Evolutionary conservation across 2,329 filamentous ascomycete genomes (phyloP).

Genomic region (Botryotinia globosa): DNA sequence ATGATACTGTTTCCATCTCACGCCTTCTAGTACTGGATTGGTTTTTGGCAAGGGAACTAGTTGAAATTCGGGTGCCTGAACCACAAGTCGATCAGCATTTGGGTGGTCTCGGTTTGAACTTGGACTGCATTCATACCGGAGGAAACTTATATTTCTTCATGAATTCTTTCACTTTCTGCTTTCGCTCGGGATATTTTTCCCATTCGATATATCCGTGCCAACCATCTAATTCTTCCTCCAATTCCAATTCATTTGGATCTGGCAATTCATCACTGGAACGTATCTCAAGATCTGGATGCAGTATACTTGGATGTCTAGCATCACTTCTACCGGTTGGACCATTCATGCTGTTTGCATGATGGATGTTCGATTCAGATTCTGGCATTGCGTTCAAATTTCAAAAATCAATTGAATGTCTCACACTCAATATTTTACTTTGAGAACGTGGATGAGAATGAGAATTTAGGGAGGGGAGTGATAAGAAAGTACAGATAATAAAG

Average conservation of each 20-base stretch:
- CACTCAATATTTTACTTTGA: not conserved
- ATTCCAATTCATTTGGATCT: constrained; percentile 13
- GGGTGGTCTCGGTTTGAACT: too few species aligned
- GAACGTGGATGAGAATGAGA: not conserved
- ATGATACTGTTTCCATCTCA: constrained; percentile 59
- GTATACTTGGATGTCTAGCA: constrained; percentile 14
- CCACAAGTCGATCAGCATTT: not conserved
- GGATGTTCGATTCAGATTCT: not conserved
- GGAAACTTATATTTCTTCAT: constrained; percentile 52
- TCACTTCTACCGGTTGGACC: not conserved
- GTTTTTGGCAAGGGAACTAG: constrained; percentile 53
- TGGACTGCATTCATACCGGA: not conserved
- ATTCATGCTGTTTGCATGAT: not conserved
- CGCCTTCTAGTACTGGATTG: constrained; percentile 56
- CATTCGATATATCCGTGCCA: constrained; percentile 57
- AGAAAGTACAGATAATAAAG: not conserved
- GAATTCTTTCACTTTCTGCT: constrained; percentile 55
- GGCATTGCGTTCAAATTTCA: not conserved
- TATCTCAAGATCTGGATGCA: constrained; percentile 20
- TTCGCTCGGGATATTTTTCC: constrained; percentile 69
- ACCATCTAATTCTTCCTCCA: constrained; percentile 19
- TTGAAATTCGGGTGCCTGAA: constrained; percentile 51
- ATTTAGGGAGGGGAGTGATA: not conserved
- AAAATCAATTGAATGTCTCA: not conserved
- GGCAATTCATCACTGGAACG: constrained; percentile 16